Base-by-base conservation (phyloP, 352 stramenopile species). In the Pythium monospermum region DNA sequence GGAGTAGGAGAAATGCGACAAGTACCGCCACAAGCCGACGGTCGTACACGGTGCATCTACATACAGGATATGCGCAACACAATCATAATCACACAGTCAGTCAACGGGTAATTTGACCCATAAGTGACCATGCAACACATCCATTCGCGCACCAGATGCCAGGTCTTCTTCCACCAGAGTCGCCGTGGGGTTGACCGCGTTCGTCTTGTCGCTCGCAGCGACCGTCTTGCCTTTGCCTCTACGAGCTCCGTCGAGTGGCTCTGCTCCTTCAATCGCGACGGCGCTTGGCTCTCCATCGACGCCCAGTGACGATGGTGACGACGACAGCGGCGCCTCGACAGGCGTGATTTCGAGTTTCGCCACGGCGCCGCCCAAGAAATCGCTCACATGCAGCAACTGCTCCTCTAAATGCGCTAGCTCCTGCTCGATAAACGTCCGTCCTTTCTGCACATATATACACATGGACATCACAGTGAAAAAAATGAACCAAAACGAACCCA, bases 111-210 rank as follows among this genome's bases (percentile, higher is more conserved):
- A n/a, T n/a, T n/a, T n/a, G n/a, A n/a, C n/a, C n/a, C n/a, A n/a
- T n/a, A n/a, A n/a, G n/a, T n/a, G n/a, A n/a, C n/a, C n/a, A n/a
- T n/a, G n/a, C n/a, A n/a, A n/a, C n/a, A n/a, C n/a, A n/a, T n/a
- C n/a, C n/a, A n/a, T n/a, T n/a, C n/a, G n/a, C n/a, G n/a, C n/a
- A 87, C 79, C 76, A 4, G 74, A 71, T 4, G 67, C 73, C 15
- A 87, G 52, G 41, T 90, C 79, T 23, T 90, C 76, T 61, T 90
- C 79, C 12, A 90, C 79, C 12, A 78, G 64, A 10, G 62, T 59
- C 19, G 54, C 53, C 3, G 60, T 47, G 10, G 69, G 53, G 13
- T 71, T 47, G 18, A 69, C 19, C 13, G 48, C 60, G 30, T 57
- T 68, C 5, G 60, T 39, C 19, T 59, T 69, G 37, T 76, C 59